Evolutionary conservation across 139 green algal species (phyloP).

Genomic region (Haematococcus lacustris): DNA sequence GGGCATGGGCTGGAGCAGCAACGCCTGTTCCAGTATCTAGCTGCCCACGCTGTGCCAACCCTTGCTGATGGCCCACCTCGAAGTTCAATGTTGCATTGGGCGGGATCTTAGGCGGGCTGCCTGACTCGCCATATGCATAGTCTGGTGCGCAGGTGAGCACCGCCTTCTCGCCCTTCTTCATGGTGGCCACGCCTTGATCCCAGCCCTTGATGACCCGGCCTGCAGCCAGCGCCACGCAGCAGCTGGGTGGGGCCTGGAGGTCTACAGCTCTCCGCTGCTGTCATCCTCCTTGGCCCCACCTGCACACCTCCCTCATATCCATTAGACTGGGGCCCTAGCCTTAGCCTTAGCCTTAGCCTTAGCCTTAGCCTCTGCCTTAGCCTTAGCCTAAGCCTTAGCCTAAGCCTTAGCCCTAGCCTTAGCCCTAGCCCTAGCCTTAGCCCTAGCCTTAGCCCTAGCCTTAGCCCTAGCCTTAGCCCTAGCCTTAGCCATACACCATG

Average conservation of each 20-base stretch:
- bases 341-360: background rate
- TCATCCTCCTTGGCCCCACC: background rate
- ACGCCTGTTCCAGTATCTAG: too few relatives aligned
- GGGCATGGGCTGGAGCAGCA: too few relatives aligned
- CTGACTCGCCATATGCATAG: conserved; percentile 84
- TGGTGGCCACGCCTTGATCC: conserved; percentile 86
- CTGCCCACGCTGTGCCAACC: too few relatives aligned
- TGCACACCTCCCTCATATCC: too few relatives aligned
- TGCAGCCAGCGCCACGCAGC: background rate
- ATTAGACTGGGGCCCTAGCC: too few relatives aligned
- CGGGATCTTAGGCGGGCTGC: conserved; percentile 85
- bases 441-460: too few relatives aligned
- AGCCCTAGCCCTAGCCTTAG: too few relatives aligned
- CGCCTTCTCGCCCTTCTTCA: conserved; percentile 90
- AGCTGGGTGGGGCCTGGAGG: background rate
- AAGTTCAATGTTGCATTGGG: conserved; percentile 88
- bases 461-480: too few relatives aligned
- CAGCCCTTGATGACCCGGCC: conserved; percentile 69
- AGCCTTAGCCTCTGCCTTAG: background rate
- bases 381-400: background rate
- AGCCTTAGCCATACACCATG: too few relatives aligned
- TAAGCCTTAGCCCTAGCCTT: background rate
- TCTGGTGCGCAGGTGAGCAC: conserved; percentile 67
- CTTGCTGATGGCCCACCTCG: conserved; percentile 64
- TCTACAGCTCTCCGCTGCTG: background rate